Percentiles rank a stretch among this genome's conserved stretches.
These are phyloP conservation scores for Barbatosphaeria neglecta DNA, from an alignment of 495 filamentous ascomycete genomes.

Conservation along the genomic window DNA sequence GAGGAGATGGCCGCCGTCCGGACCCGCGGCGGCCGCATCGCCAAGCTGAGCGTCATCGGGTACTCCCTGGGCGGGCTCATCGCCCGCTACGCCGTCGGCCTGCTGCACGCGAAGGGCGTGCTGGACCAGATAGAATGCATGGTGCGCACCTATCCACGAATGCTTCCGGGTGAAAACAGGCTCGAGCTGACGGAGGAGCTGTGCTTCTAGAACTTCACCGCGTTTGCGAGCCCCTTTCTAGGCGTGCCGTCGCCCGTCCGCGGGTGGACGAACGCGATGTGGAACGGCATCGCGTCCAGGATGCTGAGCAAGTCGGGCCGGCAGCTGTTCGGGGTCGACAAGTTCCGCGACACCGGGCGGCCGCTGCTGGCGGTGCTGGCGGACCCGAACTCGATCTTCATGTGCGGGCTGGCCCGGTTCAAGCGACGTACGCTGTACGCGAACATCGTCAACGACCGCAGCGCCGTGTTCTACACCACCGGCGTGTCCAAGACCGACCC, in stretches of 20 bases:
- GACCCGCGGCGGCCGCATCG: slow-evolving; percentile 54
- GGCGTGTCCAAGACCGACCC: slow-evolving; percentile 63
- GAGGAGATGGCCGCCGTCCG: slow-evolving; percentile 59
- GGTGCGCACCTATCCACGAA: slow-evolving; percentile 28
- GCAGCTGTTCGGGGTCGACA: slow-evolving; percentile 80
- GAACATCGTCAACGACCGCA: slow-evolving; percentile 76
- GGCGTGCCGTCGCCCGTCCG: slow-evolving; percentile 67
- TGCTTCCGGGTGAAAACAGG: not conserved
- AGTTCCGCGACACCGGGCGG: slow-evolving; percentile 67
- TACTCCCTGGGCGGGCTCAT: slow-evolving; percentile 87
- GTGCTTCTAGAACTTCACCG: slow-evolving; percentile 84
- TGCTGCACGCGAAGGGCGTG: slow-evolving; percentile 68
- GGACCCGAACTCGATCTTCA: slow-evolving; percentile 77
- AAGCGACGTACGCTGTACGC: slow-evolving; percentile 63
- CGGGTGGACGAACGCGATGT: slow-evolving; percentile 55
- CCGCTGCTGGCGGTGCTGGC: slow-evolving; percentile 73
- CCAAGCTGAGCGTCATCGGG: slow-evolving; percentile 73
- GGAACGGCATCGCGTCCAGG: slow-evolving; percentile 69
- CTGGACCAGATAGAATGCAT: slow-evolving; percentile 71
- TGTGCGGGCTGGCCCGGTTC: slow-evolving; percentile 64
- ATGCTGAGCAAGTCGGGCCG: slow-evolving; percentile 69
- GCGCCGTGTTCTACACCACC: slow-evolving; percentile 72
- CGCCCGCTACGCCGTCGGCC: slow-evolving; percentile 74
- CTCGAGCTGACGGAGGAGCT: slow-evolving; percentile 10
- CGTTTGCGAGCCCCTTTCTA: slow-evolving; percentile 83